Evolutionary conservation across 192 early-diverging fungal species (phyloP), one percentile per base, ranked within the genome.

Genomic region (Podila epicladia): DNA sequence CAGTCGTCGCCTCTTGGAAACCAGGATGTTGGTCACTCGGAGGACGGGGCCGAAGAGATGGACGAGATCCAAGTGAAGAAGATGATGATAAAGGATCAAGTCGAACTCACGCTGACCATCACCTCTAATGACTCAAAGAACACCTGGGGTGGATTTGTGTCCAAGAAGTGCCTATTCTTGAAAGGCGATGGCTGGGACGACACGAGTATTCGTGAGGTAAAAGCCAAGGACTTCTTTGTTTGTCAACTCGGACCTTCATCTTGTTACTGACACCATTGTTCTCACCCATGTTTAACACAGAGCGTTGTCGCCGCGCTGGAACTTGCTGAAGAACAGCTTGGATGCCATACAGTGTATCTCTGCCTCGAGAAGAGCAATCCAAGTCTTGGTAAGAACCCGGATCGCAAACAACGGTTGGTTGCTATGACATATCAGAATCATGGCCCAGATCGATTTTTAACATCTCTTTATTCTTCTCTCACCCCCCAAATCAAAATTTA

Each of bases 161-260:
- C 77, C 38, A 41, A 73, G 24, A 62, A 57, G 15, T 53, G 59
- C 3, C 24, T 80, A 50, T 80, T 57, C 45, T 51, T 80, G 70
- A 62, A 59, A 9, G 77, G 77, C 31, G 57, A 80, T 59, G 77
- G 77, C 45, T 80, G 77, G 77, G 71, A 73, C 22, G 67, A 73
- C 26, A 73, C 73, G 71, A 66, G 72, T 58, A 80, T 80, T 63
- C 77, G 77, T n/a, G 71, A 80, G 76, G 76, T 79, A 72, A 33
- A 28, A 9, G 19, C 24, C 12, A 17, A 15, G 37, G 22, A 51
- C 0, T 12, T 49, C 24, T 8, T 51, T 11, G 15, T 26, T 24
- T 19, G 8, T 13, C 19, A 9, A 13, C 11, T 13, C 17, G 32
- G 5, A 26, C 51, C 17, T 32, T 17, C 12, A 17, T 45, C 41